Conservation (phyloP, 495 filamentous ascomycete genomes). For the Aspergillus funiculosus region DNA sequence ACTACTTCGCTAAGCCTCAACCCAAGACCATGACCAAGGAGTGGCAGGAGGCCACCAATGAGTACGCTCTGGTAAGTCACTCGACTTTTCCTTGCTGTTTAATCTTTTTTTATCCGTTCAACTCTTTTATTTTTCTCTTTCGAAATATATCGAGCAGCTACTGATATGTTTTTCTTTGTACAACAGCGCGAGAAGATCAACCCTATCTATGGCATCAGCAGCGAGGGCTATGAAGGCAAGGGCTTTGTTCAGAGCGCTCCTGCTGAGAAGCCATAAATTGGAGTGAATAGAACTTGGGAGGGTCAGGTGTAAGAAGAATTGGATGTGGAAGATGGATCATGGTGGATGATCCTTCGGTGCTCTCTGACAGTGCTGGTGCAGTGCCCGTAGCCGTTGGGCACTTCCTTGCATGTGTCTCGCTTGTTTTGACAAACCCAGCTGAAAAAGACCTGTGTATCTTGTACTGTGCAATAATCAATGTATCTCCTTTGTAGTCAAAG, state of each 20-base stretch:
- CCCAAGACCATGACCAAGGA: constrained; percentile 92
- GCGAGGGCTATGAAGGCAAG: constrained; percentile 71
- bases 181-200: constrained; percentile 75
- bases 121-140: not conserved
- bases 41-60: constrained; percentile 87
- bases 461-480: constrained; percentile 50
- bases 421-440: constrained; percentile 35
- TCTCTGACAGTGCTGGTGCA: constrained; percentile 18
- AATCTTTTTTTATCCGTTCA: not conserved
- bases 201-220: constrained; percentile 80
- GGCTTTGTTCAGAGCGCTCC: constrained; percentile 74
- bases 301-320: constrained; percentile 23
- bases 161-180: constrained; percentile 11
- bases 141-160: constrained; percentile 2
- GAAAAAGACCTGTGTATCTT: constrained; percentile 43
- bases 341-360: constrained; percentile 11
- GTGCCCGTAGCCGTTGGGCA: constrained; percentile 15
- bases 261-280: constrained; percentile 36
- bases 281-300: constrained; percentile 21
- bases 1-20: constrained; percentile 56
- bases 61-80: constrained; percentile 72
- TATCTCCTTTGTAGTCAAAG: constrained; percentile 48
- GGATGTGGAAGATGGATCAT: constrained; percentile 13
- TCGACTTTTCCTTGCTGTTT: not conserved
- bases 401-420: constrained; percentile 30